phyloP scores from a whole-genome alignment of 2,329 filamentous ascomycete species.

The Neocatenulostroma microsporum region DNA sequence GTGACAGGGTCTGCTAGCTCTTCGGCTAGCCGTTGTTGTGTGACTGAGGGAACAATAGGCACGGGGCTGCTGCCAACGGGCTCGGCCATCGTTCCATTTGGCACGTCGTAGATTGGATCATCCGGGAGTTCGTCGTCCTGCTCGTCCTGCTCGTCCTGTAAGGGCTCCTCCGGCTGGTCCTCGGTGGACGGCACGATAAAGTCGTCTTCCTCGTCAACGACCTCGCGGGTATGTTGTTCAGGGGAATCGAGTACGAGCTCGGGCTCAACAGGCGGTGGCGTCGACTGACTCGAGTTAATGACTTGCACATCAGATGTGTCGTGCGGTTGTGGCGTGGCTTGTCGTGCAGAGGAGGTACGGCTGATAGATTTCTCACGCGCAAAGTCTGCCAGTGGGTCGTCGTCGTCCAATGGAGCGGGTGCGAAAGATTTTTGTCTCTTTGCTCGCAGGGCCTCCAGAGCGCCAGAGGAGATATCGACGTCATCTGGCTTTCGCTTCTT shows the following conservation, averaged over 20 bases:
- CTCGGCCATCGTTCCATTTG: slow-evolving; percentile 38
- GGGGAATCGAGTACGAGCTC: no score
- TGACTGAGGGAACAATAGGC: slow-evolving; percentile 1
- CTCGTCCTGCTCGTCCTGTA: slow-evolving; percentile 17
- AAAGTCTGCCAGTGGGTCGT: neutral
- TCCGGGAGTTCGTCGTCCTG: slow-evolving; percentile 15
- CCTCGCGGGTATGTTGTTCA: slow-evolving; percentile 15
- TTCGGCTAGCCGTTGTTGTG: slow-evolving; percentile 6
- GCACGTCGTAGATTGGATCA: slow-evolving; percentile 18
- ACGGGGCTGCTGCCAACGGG: slow-evolving; percentile 37
- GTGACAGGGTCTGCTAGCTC: slow-evolving; percentile 6
- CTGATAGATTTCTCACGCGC: no score
- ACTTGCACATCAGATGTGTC: slow-evolving; percentile 24
- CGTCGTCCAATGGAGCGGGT: slow-evolving; percentile 2
- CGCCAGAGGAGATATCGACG: slow-evolving; percentile 13
- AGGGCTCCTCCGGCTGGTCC: slow-evolving; percentile 15
- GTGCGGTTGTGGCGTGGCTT: slow-evolving; percentile 13
- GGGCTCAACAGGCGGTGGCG: slow-evolving; percentile 22
- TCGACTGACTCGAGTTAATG: slow-evolving; percentile 29
- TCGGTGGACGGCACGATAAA: slow-evolving; percentile 26
- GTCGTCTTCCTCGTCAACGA: slow-evolving; percentile 19
- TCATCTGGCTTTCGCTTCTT: slow-evolving; percentile 24
- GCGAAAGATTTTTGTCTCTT: slow-evolving; percentile 16
- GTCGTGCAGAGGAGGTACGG: slow-evolving; percentile 15
- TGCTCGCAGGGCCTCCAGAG: slow-evolving; percentile 13